Evolutionary conservation across 75 land plant genomes (phyloP), one percentile per base, ranked within the genome.

Genomic region (Ceratopteris richardii): DNA sequence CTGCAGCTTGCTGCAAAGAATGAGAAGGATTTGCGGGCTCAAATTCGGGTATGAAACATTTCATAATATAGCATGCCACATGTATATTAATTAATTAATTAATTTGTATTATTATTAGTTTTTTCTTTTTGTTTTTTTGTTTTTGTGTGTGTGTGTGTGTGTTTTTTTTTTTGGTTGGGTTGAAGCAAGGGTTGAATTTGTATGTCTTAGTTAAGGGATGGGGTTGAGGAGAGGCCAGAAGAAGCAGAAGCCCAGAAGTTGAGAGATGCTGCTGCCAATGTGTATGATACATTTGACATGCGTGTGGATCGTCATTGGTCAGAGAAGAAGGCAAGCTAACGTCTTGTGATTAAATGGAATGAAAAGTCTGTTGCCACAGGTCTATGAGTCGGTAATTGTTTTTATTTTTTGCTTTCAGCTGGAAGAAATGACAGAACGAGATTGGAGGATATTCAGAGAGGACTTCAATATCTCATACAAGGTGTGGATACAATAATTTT

Each of bases 381-480:
- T n/a, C n/a, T n/a, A n/a, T n/a, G n/a, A n/a, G n/a, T n/a, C n/a
- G n/a, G n/a, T n/a, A 13, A 27, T 18, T 12, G 42, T 1, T 5
- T 57, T 57, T 10, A n/a, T 29, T 23, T 65, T 27, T 44, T 9
- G 65, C 36, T 18, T 53, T 17, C 53, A 77, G 79, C 77, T 94
- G 1, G 98, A 94, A 50, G 91, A 94, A 60, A 94, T 94, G 98
- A 90, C 96, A 22, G 98, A 94, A 72, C 66, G 98, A 46, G 98
- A 94, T 52, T 94, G 98, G 98, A 80, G 98, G 17, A 94, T 94
- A 48, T 94, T 94, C 56, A 73, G 98, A 26, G 98, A 93, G 57
- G 98, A 93, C 57, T 88, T 76, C 67, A 93, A 86, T 61, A 93
- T 94, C 48, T 90, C 96, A 2, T 94, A 94, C 74, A 94, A 94